These are phyloP conservation scores for Trypanosoma theileri DNA, from an alignment of 208 protist species.

Conservation along the genomic window DNA sequence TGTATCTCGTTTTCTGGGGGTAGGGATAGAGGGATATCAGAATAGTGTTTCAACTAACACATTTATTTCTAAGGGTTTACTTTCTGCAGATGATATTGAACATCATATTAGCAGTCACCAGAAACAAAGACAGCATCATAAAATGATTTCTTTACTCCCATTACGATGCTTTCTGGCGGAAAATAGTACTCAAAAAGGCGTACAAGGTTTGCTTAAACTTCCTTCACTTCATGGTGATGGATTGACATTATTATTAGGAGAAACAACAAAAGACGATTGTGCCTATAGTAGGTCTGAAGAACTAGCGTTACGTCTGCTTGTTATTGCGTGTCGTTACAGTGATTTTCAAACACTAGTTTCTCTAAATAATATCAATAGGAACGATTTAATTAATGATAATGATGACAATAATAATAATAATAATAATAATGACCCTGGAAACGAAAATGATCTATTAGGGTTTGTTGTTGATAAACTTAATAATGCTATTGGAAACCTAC, in stretches of 20 bases:
- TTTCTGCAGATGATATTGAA: too few relatives aligned
- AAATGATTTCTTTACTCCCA: too few relatives aligned
- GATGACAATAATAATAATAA: background rate
- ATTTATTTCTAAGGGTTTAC: too few relatives aligned
- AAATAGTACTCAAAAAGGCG: too few relatives aligned
- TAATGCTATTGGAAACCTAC: slow-evolving; percentile 5
- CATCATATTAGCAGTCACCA: too few relatives aligned
- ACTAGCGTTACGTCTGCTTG: slow-evolving; percentile 15
- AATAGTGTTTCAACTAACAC: too few relatives aligned
- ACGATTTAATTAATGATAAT: background rate
- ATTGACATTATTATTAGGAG: slow-evolving; percentile 11
- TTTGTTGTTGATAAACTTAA: slow-evolving; percentile 18
- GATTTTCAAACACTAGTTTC: slow-evolving; percentile 11
- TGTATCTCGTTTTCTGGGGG: too few relatives aligned
- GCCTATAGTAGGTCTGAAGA: background rate
- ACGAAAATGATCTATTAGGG: background rate
- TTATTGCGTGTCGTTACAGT: slow-evolving; percentile 27
- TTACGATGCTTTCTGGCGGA: too few relatives aligned
- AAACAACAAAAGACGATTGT: slow-evolving; percentile 1
- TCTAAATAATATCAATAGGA: background rate
- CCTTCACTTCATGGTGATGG: slow-evolving; percentile 12
- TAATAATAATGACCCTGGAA: background rate
- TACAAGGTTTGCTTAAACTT: slow-evolving; percentile 11
- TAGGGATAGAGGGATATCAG: background rate
- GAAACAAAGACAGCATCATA: too few relatives aligned